Base-by-base conservation (phyloP, 148 eudicot species). In the Mesembryanthemum crystallinum region DNA sequence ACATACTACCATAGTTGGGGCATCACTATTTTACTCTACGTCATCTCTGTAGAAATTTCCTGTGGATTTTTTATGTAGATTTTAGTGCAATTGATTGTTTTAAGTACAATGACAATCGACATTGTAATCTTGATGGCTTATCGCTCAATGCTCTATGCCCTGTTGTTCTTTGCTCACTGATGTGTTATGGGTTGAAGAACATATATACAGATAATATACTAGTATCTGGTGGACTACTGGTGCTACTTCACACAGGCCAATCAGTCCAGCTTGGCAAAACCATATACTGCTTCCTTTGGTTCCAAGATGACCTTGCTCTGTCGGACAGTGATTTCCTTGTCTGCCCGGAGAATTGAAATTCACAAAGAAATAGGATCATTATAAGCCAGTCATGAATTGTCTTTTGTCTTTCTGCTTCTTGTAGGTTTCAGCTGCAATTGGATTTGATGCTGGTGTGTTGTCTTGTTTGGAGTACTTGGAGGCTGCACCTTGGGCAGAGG, bases 401-500 rank as follows among this genome's bases (percentile, higher is more conserved):
- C 18, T 18, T 42, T 58, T 24, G 57, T 15, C 58, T 77, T 77
- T 73, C 12, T 55, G 45, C 5, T 49, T 39, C 65, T 71, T 71
- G 71, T 81, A 93, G 98, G 95, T 95, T 78, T 95, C 97, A 29
- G 88, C 94, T 27, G 96, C 98, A 69, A 95, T 95, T 78, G 97
- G 92, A 57, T 95, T 95, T 81, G 93, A 90, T 82, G 98, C 96
- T 13, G 98, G 98, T 13, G 91, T 95, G 23, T 79, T 90, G 64
- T 90, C 97, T 29, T 95, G 96, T 69, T 89, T 95, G 84, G 98
- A 92, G 85, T 94, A 92, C 82, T 86, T 94, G 62, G 98, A 94
- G 81, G 98, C 98, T 62, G 98, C 97, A 20, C 98, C 98, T 37
- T 95, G 98, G 98, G 91, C 97, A 7, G 97, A 95, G 75, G 97